Conservation (phyloP, 2,329 filamentous ascomycete species). For the Tolypocladium paradoxum region DNA sequence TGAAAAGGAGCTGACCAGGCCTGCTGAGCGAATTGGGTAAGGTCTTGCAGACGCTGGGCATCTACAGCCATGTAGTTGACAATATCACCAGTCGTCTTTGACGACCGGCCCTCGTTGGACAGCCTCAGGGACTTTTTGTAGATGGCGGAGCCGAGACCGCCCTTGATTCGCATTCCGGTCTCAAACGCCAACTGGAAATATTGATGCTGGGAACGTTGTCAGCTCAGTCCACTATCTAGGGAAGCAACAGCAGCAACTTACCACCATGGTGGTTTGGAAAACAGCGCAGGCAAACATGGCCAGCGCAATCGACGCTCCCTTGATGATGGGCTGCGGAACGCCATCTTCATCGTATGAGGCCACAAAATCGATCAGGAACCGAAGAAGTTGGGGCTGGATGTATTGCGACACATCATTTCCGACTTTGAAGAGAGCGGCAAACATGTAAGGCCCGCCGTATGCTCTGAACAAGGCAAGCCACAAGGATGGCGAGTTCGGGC, state of each 20-base stretch:
- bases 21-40: constrained; percentile 92
- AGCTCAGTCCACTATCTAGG: constrained; percentile 5
- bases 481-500: constrained; percentile 52
- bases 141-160: constrained; percentile 78
- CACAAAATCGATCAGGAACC: constrained; percentile 75
- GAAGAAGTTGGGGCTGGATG: constrained; percentile 79
- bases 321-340: constrained; percentile 63
- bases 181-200: constrained; percentile 96
- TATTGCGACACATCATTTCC: constrained; percentile 80
- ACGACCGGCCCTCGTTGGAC: constrained; percentile 82
- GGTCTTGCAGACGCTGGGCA: constrained; percentile 85
- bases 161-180: constrained; percentile 94
- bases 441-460: constrained; percentile 74
- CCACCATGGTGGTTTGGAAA: constrained; percentile 74
- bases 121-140: constrained; percentile 84
- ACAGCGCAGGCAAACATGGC: constrained; percentile 86
- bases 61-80: constrained; percentile 99
- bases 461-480: constrained; percentile 79
- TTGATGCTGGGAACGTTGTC: constrained; percentile 52
- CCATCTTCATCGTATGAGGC: constrained; percentile 57
- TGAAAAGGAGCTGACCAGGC: constrained; percentile 96
- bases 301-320: constrained; percentile 78
- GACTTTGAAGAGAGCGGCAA: constrained; percentile 80
- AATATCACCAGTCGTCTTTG: constrained; percentile 92
- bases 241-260: constrained; percentile 12